These are phyloP conservation scores for Xylaria curta DNA, from an alignment of 495 filamentous ascomycete genomes.

Conservation along the genomic window DNA sequence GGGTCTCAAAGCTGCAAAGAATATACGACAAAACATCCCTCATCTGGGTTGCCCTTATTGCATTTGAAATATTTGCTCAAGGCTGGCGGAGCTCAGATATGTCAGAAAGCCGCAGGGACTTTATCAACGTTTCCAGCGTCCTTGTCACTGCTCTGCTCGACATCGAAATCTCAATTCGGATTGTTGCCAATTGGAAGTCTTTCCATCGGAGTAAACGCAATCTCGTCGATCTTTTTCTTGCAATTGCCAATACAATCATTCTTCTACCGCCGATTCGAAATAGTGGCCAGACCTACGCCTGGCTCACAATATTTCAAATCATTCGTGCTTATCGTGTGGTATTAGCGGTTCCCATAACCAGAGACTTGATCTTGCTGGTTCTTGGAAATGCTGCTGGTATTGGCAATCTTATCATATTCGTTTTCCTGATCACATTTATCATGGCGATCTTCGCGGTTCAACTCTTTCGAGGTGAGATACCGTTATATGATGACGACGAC, in stretches of 20 bases:
- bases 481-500: slow-evolving; percentile 60
- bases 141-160: slow-evolving; percentile 81
- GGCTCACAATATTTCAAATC: slow-evolving; percentile 93
- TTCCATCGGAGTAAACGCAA: slow-evolving; percentile 78
- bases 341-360: slow-evolving; percentile 83
- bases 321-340: slow-evolving; percentile 91
- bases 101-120: slow-evolving; percentile 56
- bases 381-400: slow-evolving; percentile 92
- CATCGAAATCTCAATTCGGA: slow-evolving; percentile 81
- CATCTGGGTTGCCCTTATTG: slow-evolving; percentile 83
- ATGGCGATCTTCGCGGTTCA: slow-evolving; percentile 93
- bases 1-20: slow-evolving; percentile 64
- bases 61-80: slow-evolving; percentile 76
- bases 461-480: slow-evolving; percentile 87
- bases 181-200: slow-evolving; percentile 75
- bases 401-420: slow-evolving; percentile 92
- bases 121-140: slow-evolving; percentile 70
- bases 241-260: slow-evolving; percentile 81
- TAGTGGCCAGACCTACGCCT: slow-evolving; percentile 80
- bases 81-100: slow-evolving; percentile 77
- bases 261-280: slow-evolving; percentile 81
- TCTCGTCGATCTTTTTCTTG: slow-evolving; percentile 79
- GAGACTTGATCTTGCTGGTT: slow-evolving; percentile 83
- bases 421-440: slow-evolving; percentile 93
- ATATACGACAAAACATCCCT: slow-evolving; percentile 74